Evolutionary conservation across 225 moss, liverwort and hornwort genomes (phyloP), one percentile per base, ranked within the genome.

Genomic region (Marchantia paleacea): DNA sequence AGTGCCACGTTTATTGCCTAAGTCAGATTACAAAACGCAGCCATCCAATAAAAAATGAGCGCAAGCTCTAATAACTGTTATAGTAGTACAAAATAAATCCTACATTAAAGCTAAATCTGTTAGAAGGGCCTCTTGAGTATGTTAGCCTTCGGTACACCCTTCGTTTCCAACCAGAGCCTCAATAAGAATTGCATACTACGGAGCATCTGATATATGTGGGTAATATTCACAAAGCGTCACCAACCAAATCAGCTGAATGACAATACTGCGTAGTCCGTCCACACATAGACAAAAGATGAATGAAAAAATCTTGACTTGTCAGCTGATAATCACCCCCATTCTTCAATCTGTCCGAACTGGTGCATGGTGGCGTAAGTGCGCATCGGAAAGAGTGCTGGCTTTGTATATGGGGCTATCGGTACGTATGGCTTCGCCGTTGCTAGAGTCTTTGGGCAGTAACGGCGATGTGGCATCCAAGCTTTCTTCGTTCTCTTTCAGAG

Each of bases 361-460:
- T 67, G 83, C 87, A 81, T 82, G 69, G 77, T 92, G 91, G 12
- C 95, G 93, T 80, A 88, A 89, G 84, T 92, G 91, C 52, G 92
- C 90, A 79, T 96, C 95, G 24, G 91, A 88, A 30, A 92, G 66
- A 14, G 26, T 74, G 78, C 81, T 84, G 58, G 80, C 31, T 68
- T 92, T 92, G 78, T 88, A 81, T 7, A 90, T 77, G 61, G 90
- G 90, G 73, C 89, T 93, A 28, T 90, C 90, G 25, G 84, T 78
- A 52, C 81, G 82, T 75, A 90, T 69, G 57, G 81, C 88, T 78
- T 88, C 86, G 9, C 76, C 29, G 7, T 79, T 86, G 71, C 26
- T 81, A 7, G 67, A 52, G 24, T 92, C 92, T 81, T 87, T 84
- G 30, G 88, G 84, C 39, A 84, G 68, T 22, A 85, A 68, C 62